Base-by-base conservation (phyloP, 371 early-diverging fungal species). In the Basidiobolus meristosporus region DNA sequence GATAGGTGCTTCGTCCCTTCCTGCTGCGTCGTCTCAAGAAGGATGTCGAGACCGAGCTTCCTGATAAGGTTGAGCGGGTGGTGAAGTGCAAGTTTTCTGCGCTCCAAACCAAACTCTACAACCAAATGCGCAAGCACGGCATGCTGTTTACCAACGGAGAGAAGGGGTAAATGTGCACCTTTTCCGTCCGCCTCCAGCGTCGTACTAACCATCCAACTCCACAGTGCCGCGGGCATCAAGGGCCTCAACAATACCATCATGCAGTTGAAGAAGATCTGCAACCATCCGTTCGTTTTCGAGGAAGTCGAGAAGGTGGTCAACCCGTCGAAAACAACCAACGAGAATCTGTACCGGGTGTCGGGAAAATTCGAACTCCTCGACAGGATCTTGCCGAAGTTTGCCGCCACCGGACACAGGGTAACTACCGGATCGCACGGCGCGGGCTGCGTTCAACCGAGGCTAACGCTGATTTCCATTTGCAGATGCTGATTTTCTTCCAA, bases 341-440 rank as follows among this genome's bases (percentile, higher is more conserved):
- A 68, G n/a, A 39, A 59, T 11, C 59, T 84, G 15, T 89, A 55
- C 53, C 76, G 84, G 38, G 73, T 74, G 14, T 68, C 90, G 0
- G 99, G 99, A 42, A 99, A 99, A 63, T 92, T 99, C 59, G 90
- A 98, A 52, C 59, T 98, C 12, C 60, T 99, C 44, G 98, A 99
- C 52, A 82, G 98, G 18, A 75, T 98, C 38, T 62, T 99, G 40
- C 82, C 90, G 11, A 96, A 96, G 53, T 59, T 96, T 42, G 70
- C 75, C 47, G 58, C 48, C 11, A 82, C 85, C 2, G 88, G 83
- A 9, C 99, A 98, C 50, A 67, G 91, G 38, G 77, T 82, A 36
- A n/a, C n/a, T n/a, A n/a, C n/a, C n/a, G n/a, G n/a, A n/a, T n/a
- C n/a, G n/a, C n/a, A n/a, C n/a, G n/a, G n/a, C n/a, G n/a, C 50